A percentile compares a stretch with the other conserved stretches of the same genome.
Conservation (phyloP, 169 alveolate genomes). For the Plasmodium gallinaceum region DNA sequence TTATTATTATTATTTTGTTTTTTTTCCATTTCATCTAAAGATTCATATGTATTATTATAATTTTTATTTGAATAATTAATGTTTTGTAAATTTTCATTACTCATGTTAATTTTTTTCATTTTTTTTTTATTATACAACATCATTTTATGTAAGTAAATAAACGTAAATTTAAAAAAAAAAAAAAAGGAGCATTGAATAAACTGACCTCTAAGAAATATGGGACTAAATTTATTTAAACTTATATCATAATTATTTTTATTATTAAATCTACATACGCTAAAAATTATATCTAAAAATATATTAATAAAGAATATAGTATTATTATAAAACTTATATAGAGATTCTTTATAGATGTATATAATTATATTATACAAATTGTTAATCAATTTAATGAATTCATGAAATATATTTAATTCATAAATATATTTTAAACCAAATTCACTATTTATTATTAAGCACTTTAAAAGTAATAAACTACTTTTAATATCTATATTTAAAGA, state of each 20-base stretch:
- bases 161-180: constrained; percentile 52
- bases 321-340: constrained; percentile 8
- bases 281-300: constrained; percentile 45
- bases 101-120: too few species aligned
- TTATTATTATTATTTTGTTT: not conserved
- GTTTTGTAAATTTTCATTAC: too few species aligned
- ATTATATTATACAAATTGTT: constrained; percentile 58
- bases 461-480: constrained; percentile 50
- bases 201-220: constrained; percentile 13
- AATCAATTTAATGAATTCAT: constrained; percentile 35
- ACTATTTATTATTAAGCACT: constrained; percentile 44
- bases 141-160: constrained; percentile 20
- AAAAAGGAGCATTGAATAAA: constrained; percentile 50
- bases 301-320: constrained; percentile 29
- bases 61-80: not conserved
- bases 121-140: not conserved
- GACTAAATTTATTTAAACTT: constrained; percentile 16
- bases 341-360: constrained; percentile 39
- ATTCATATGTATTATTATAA: not conserved
- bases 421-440: constrained; percentile 65
- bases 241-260: not conserved
- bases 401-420: constrained; percentile 50
- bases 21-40: too few species aligned
- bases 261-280: constrained; percentile 8
- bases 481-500: constrained; percentile 50